Conservation (phyloP, 495 filamentous ascomycete species). For the Bacidia gigantensis region DNA sequence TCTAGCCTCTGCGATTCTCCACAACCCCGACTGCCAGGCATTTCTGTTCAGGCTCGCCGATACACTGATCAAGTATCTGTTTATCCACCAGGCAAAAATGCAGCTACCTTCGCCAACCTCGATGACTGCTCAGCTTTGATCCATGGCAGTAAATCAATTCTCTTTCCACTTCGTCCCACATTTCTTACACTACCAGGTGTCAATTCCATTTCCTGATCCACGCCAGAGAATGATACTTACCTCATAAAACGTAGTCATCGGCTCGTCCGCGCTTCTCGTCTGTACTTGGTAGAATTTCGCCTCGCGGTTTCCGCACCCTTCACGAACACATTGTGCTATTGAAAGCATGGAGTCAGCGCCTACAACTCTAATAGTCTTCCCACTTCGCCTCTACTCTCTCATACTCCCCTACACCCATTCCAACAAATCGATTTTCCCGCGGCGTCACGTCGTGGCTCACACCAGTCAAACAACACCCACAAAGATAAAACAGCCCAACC, state of each 20-base stretch:
- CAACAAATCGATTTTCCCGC: too few species aligned
- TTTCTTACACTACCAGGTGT: constrained; percentile 7
- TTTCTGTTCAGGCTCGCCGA: too few species aligned
- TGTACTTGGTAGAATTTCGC: constrained; percentile 94
- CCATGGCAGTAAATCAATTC: too few species aligned
- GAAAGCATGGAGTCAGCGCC: background rate
- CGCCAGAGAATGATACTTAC: constrained; percentile 40
- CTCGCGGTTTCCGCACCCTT: constrained; percentile 58
- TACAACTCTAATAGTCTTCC: background rate
- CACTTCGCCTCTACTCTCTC: background rate
- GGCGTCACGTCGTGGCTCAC: too few species aligned
- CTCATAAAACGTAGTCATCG: constrained; percentile 93
- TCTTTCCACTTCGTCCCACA: constrained; percentile 18
- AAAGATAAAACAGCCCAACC: constrained; percentile 1
- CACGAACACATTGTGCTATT: constrained; percentile 60
- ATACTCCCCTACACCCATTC: background rate
- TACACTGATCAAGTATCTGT: too few species aligned
- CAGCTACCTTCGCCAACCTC: too few species aligned
- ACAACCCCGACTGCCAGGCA: too few species aligned
- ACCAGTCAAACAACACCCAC: too few species aligned
- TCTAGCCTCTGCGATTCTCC: too few species aligned
- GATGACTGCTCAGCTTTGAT: too few species aligned
- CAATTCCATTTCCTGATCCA: constrained; percentile 3
- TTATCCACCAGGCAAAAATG: too few species aligned
- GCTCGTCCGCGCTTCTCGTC: constrained; percentile 95